A percentile compares a stretch with the other conserved stretches of the same genome.
phyloP scores from a whole-genome alignment of 805 yeast genomes.

The Saccharomycopsis babjevae region DNA sequence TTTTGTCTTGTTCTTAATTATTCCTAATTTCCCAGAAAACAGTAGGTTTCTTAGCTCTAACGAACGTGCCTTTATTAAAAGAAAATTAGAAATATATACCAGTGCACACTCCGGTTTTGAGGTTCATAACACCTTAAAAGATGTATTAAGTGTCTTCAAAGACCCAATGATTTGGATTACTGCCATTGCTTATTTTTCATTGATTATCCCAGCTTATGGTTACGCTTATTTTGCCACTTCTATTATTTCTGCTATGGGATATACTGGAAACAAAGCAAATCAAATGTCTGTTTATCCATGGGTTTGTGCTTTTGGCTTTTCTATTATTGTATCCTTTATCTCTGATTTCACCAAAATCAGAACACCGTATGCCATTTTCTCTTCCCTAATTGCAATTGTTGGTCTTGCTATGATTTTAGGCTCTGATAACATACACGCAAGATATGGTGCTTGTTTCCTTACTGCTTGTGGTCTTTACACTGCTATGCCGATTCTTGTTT shows the following conservation, averaged over 20 bases:
- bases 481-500: constrained; percentile 56
- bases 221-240: constrained; percentile 67
- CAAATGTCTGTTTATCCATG: constrained; percentile 80
- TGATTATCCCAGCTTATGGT: constrained; percentile 61
- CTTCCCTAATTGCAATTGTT: constrained; percentile 31
- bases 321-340: constrained; percentile 48
- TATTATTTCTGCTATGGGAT: constrained; percentile 50
- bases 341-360: constrained; percentile 49
- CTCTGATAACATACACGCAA: constrained; percentile 27
- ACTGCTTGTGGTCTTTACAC: constrained; percentile 48
- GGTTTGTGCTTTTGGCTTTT: constrained; percentile 62
- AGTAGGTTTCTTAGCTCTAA: constrained; percentile 41
- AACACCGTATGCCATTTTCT: constrained; percentile 30
- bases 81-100: constrained; percentile 47
- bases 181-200: constrained; percentile 53
- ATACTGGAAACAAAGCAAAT: constrained; percentile 65
- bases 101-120: constrained; percentile 40
- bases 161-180: constrained; percentile 50
- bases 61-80: constrained; percentile 44
- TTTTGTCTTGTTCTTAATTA: constrained; percentile 33
- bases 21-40: constrained; percentile 68
- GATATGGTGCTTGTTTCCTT: constrained; percentile 58
- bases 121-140: constrained; percentile 35
- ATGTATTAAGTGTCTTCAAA: constrained; percentile 40
- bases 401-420: constrained; percentile 52